Evolutionary conservation across 1,284 basidiomycete genomes (phyloP).

Genomic region (Cryptococcus hybrid): DNA sequence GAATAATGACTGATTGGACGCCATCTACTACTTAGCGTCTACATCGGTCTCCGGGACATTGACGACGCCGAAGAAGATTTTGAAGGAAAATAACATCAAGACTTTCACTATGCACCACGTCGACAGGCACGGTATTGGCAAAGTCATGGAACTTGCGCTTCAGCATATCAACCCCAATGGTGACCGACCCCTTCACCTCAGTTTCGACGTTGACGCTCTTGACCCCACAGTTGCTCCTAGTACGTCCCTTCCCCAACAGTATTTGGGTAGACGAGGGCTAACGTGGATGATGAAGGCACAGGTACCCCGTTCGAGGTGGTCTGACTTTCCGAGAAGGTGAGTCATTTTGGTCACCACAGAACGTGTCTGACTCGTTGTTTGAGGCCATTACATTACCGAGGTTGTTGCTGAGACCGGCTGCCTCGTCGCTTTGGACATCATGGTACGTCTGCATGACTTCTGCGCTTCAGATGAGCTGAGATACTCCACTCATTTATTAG

Average conservation of each 20-base stretch:
- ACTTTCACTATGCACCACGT: conserved; percentile 98
- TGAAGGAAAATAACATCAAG: conserved; percentile 85
- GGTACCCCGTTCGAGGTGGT: conserved; percentile 78
- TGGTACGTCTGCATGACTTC: conserved; percentile 49
- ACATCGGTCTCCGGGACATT: conserved; percentile 94
- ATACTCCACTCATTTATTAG: too few species aligned
- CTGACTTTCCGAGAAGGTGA: conserved; percentile 96
- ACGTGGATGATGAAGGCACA: too few species aligned
- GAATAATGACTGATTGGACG: background rate
- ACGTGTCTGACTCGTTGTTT: background rate
- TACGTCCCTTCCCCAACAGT: conserved; percentile 16
- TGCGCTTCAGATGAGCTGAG: conserved; percentile 50
- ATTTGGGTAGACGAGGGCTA: too few species aligned
- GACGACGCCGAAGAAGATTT: conserved; percentile 84
- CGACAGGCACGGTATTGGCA: conserved; percentile 93
- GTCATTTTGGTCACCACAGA: conserved; percentile 6
- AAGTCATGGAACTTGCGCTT: conserved; percentile 92
- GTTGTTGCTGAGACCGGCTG: conserved; percentile 89
- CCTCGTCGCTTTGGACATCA: conserved; percentile 86
- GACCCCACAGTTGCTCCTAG: conserved; percentile 93
- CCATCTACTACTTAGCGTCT: conserved; percentile 49
- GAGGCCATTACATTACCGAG: conserved; percentile 77
- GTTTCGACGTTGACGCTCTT: conserved; percentile 94
- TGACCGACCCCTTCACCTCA: conserved; percentile 85
- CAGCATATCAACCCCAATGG: conserved; percentile 86